A percentile compares a stretch with the other conserved stretches of the same genome.
These are phyloP conservation scores for Hyphopichia fennica DNA, from an alignment of 1,139 yeast genomes.

Conservation along the genomic window DNA sequence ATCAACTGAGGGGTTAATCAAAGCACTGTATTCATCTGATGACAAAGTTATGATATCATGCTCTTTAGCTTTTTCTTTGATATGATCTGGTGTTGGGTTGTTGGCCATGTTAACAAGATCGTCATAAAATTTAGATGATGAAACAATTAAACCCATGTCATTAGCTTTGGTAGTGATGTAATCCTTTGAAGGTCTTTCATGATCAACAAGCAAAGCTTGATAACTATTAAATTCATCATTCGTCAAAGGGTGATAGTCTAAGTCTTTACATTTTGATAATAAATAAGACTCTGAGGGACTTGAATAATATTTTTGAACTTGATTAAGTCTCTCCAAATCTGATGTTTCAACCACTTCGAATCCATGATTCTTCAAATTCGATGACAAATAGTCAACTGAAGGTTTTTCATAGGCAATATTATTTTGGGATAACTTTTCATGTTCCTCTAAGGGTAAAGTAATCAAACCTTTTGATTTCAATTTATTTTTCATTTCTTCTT, in stretches of 20 bases:
- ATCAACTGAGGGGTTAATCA: constrained; percentile 22
- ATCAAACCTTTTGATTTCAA: constrained; percentile 34
- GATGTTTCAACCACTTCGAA: constrained; percentile 18
- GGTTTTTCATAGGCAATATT: constrained; percentile 16
- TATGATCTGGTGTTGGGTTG: constrained; percentile 22
- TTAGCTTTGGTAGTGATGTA: constrained; percentile 29
- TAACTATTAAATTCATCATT: constrained; percentile 20
- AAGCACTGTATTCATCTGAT: constrained; percentile 14
- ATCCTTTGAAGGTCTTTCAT: constrained; percentile 27
- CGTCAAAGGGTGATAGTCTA: constrained; percentile 24
- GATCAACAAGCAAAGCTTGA: constrained; percentile 24
- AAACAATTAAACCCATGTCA: constrained; percentile 26
- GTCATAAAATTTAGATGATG: constrained; percentile 23
- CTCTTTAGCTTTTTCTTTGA: constrained; percentile 23
- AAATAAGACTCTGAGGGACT: constrained; percentile 32
- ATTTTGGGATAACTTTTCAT: constrained; percentile 14
- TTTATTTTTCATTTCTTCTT: constrained; percentile 33
- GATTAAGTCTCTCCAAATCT: constrained; percentile 18
- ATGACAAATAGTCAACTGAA: constrained; percentile 12
- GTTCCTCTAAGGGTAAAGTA: constrained; percentile 28
- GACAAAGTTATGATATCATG: constrained; percentile 12
- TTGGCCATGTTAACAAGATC: constrained; percentile 24
- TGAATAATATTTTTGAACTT: constrained; percentile 11
- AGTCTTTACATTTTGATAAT: constrained; percentile 22
- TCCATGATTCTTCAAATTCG: constrained; percentile 10